Conservation (phyloP, 331 rosid species). For the Rosa hybrid region DNA sequence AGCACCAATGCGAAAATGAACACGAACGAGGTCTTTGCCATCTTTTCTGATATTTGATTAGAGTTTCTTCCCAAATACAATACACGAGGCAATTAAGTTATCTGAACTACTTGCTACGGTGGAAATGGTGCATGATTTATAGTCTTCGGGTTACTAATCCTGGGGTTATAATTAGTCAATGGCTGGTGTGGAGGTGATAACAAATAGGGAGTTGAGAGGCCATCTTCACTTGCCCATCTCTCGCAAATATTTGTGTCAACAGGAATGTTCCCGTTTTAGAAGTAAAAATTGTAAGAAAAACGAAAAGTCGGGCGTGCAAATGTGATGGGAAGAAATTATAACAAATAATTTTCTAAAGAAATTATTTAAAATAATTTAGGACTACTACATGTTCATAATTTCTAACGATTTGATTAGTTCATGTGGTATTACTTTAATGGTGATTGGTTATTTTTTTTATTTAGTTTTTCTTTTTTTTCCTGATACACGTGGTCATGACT, state of each 20-base stretch:
- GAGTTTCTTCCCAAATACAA: not conserved
- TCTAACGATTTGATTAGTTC: no score
- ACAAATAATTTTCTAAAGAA: not conserved
- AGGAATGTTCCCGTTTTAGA: slow-evolving; percentile 4
- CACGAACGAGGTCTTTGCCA: slow-evolving; percentile 36
- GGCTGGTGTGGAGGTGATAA: not conserved
- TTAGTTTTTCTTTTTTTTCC: no score
- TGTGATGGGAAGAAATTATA: not conserved
- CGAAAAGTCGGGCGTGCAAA: not conserved
- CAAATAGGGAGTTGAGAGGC: slow-evolving; percentile 5
- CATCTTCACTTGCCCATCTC: slow-evolving; percentile 6
- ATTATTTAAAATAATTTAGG: no score
- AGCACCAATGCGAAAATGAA: slow-evolving; percentile 38
- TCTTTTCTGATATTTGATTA: slow-evolving; percentile 15
- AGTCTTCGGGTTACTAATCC: not conserved
- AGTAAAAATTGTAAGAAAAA: not conserved
- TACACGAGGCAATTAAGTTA: not conserved
- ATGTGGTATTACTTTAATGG: no score
- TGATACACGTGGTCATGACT: no score
- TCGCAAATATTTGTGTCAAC: slow-evolving; percentile 14
- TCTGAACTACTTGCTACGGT: not conserved
- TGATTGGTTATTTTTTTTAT: no score
- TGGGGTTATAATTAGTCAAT: not conserved
- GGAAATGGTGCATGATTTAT: slow-evolving; percentile 4
- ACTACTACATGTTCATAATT: no score